Evolutionary conservation across 352 stramenopile species (phyloP).

Genomic region (Phytophthora pseudosyringae): DNA sequence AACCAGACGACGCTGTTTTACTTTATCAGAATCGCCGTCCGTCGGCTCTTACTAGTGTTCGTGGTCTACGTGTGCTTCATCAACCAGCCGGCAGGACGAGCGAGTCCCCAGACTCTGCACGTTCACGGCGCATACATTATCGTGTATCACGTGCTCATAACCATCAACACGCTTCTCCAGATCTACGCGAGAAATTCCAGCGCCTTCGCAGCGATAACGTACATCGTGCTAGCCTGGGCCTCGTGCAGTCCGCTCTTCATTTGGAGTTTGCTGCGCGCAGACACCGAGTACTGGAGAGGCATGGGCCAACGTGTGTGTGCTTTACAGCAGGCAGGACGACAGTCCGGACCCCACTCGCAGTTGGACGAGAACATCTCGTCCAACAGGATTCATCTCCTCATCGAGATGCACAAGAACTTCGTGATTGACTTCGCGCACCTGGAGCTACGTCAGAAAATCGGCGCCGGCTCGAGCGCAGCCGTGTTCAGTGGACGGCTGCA

Average conservation of each 20-base stretch:
- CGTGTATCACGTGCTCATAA: conserved; percentile 36
- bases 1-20: conserved; percentile 28
- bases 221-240: conserved; percentile 37
- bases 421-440: conserved; percentile 76
- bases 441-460: conserved; percentile 55
- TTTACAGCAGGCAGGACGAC: conserved; percentile 28
- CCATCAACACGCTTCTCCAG: conserved; percentile 29
- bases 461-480: conserved; percentile 47
- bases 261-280: conserved; percentile 58
- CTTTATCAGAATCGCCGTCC: conserved; percentile 24
- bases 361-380: conserved; percentile 55
- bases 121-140: conserved; percentile 44
- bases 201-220: conserved; percentile 12
- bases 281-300: conserved; percentile 58
- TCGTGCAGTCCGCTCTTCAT: conserved; percentile 47
- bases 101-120: conserved; percentile 31
- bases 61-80: conserved; percentile 46
- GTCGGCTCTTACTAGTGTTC: conserved; percentile 33
- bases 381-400: conserved; percentile 54
- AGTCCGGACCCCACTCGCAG: conserved; percentile 15
- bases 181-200: conserved; percentile 7
- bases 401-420: conserved; percentile 73
- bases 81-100: conserved; percentile 35
- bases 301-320: conserved; percentile 46
- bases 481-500: conserved; percentile 60